phyloP scores from a whole-genome alignment of 2,329 filamentous ascomycete species.

The Fusarium brachygibbosum region DNA sequence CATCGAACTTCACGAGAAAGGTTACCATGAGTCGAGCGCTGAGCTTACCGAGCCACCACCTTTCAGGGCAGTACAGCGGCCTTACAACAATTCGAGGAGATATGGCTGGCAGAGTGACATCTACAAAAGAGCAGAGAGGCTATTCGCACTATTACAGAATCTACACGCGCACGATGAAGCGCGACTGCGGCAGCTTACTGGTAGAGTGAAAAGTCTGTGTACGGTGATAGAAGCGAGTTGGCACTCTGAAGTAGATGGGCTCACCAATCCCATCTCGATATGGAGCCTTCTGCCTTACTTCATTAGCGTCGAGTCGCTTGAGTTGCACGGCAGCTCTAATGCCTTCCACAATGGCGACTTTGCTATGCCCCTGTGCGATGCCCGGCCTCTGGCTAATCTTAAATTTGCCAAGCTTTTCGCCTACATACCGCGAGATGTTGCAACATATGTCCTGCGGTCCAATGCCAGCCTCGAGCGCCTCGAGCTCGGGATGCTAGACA shows the following conservation, averaged over 20 bases:
- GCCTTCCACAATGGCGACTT: fast-evolving
- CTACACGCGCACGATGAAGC: not conserved
- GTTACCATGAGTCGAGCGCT: conserved; percentile 29
- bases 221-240: conserved; percentile 10
- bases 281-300: conserved; percentile 37
- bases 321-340: conserved; percentile 11
- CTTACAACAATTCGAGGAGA: conserved; percentile 1
- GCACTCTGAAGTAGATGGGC: fast-evolving
- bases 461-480: conserved; percentile 7
- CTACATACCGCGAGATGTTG: conserved; percentile 19
- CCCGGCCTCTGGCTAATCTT: not conserved
- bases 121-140: not conserved
- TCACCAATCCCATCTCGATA: fast-evolving
- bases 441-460: conserved; percentile 20
- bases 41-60: conserved; percentile 21
- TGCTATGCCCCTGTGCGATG: not conserved
- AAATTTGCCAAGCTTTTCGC: conserved; percentile 28
- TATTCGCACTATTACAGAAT: conserved; percentile 3
- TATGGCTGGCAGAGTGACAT: not conserved
- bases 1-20: conserved; percentile 31
- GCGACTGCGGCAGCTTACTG: not conserved
- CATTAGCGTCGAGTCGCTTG: conserved; percentile 20
- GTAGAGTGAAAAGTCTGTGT: conserved; percentile 27
- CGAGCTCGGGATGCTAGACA: conserved; percentile 35
- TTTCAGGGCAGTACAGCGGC: not conserved